These are phyloP conservation scores for Paecilomyces sp. DNA, from an alignment of 2,329 filamentous ascomycete genomes.

Conservation along the genomic window DNA sequence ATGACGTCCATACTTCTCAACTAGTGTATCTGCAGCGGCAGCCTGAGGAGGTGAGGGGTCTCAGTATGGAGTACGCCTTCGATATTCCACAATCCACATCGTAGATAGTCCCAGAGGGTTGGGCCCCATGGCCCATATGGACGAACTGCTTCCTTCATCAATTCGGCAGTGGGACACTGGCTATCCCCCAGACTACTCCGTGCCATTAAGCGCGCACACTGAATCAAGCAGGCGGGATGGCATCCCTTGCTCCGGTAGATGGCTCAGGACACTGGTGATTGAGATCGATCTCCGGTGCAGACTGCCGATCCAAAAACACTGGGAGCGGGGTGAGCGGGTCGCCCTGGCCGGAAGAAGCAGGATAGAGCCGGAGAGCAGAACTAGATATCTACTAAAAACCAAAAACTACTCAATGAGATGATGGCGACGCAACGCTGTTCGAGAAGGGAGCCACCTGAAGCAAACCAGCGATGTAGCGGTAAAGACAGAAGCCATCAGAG, in stretches of 20 bases:
- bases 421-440: background rate
- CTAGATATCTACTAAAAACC: background rate
- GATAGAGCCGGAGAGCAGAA: background rate
- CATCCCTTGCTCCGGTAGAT: background rate
- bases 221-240: background rate
- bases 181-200: background rate
- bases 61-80: background rate
- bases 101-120: background rate
- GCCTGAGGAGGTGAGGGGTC: background rate
- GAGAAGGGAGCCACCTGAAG: background rate
- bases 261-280: background rate
- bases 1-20: background rate
- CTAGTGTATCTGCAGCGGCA: background rate
- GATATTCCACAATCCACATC: background rate
- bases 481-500: background rate
- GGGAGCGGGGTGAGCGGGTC: conserved; percentile 24
- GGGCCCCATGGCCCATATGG: background rate
- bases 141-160: background rate
- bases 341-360: conserved; percentile 11
- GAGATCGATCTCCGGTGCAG: background rate
- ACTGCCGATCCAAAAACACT: conserved; percentile 11
- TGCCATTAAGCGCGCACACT: background rate
- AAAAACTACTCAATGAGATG: background rate
- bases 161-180: background rate
- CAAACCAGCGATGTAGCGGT: background rate